Evolutionary conservation across 441 rosid species (phyloP), one percentile per base, ranked within the genome.

Genomic region (Isatis lusitanica): DNA sequence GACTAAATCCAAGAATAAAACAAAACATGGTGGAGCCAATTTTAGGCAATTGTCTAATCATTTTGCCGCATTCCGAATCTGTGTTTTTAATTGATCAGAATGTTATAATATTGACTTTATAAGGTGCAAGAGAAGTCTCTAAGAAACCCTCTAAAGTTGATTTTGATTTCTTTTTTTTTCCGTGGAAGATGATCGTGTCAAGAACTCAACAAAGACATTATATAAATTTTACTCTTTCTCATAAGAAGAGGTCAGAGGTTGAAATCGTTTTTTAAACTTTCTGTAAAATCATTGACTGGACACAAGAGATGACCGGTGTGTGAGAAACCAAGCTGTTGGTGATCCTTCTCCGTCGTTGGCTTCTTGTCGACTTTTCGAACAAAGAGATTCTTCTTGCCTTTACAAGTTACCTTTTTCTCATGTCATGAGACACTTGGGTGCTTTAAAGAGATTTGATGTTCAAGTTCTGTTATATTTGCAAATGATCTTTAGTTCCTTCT

Each of bases 281-380:
- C 9, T 10, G 13, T 50, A 53, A 44, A 24, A 53, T 53, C 59
- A 68, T 24, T 68, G 59, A 69, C 40, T 63, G 24, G 63, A 69
- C 17, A 75, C 28, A 63, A 46, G 71, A 69, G 75, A 59, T 47
- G 79, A 63, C 0, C 24, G 57, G 74, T 44, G 74, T 26, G n/a
- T 56, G 79, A 56, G 66, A 17, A 28, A 57, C 40, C 0, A 75
- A 76, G 68, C 48, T 70, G 62, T 56, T 76, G 16, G 67, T 76
- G 42, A 65, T 70, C 68, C 65, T 70, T 71, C 80, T 70, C 21
- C 56, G 55, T 56, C 24, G 2, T 21, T 21, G 24, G 24, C 24
- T 21, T 21, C 24, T 21, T 21, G 24, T 21, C 24, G 24, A 21
- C 24, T 1, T 21, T 21, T 21, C 24, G 24, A 21, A 21, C 24